These are phyloP conservation scores for Lodderomyces theae DNA, from an alignment of 1,139 yeast species.

Conservation along the genomic window DNA sequence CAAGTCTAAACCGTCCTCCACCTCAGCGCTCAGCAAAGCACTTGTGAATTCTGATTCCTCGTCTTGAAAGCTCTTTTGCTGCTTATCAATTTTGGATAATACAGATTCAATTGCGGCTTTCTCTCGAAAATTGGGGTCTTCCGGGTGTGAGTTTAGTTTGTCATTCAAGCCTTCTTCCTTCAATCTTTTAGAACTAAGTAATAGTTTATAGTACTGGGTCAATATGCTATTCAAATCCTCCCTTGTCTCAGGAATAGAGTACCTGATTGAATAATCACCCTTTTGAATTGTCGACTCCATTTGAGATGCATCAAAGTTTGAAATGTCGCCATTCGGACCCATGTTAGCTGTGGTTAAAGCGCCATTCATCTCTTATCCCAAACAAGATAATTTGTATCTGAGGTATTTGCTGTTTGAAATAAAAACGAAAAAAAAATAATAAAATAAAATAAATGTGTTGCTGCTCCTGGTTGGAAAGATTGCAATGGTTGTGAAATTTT, in stretches of 20 bases:
- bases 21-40: conserved; percentile 14
- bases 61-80: conserved; percentile 24
- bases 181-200: conserved; percentile 11
- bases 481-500: background rate
- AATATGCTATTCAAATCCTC: conserved; percentile 32
- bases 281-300: background rate
- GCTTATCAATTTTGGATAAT: conserved; percentile 28
- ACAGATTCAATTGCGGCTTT: conserved; percentile 31
- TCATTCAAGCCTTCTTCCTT: conserved; percentile 14
- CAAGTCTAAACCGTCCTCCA: conserved; percentile 38
- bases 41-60: conserved; percentile 26
- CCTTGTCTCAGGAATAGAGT: conserved; percentile 27
- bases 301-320: background rate
- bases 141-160: conserved; percentile 14
- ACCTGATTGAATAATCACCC: background rate
- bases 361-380: conserved; percentile 13
- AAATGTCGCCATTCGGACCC: conserved; percentile 10
- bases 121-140: conserved; percentile 23
- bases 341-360: conserved; percentile 9
- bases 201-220: conserved; percentile 27
- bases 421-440: too few species aligned
- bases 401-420: too few species aligned
- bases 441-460: too few species aligned
- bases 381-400: background rate
- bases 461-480: background rate